These are phyloP conservation scores for Magnolia changhungtana DNA, from an alignment of 164 flowering plant species.

Conservation along the genomic window DNA sequence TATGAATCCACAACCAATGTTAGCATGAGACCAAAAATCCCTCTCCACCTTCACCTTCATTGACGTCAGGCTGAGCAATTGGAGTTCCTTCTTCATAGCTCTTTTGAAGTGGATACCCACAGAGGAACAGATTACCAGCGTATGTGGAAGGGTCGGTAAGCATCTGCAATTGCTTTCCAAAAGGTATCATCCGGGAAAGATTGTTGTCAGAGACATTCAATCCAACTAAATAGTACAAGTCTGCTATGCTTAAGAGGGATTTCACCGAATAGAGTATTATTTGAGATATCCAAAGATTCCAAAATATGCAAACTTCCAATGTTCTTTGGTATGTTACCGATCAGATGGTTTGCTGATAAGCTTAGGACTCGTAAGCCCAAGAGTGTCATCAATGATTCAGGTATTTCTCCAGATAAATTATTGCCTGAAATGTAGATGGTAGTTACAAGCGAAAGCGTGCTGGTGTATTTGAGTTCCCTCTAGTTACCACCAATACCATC, in stretches of 20 bases:
- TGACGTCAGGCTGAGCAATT: neutral
- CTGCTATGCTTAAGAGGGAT: constrained; percentile 18
- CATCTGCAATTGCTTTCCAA: neutral
- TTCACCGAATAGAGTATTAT: constrained; percentile 26
- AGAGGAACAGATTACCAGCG: neutral
- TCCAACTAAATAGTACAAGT: neutral
- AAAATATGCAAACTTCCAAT: neutral
- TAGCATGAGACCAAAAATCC: neutral
- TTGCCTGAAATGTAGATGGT: constrained; percentile 19
- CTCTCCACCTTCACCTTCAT: neutral
- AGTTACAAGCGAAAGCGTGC: constrained; percentile 10
- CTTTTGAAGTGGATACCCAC: neutral
- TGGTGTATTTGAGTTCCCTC: constrained; percentile 3
- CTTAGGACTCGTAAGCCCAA: neutral
- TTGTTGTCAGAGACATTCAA: neutral
- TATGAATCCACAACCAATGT: neutral
- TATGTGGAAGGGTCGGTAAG: neutral
- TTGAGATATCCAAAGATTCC: constrained; percentile 28
- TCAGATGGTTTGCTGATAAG: neutral
- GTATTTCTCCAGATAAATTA: constrained; percentile 7
- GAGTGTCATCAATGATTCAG: neutral
- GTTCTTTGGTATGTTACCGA: neutral
- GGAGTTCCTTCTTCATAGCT: neutral
- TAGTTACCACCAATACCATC: constrained; percentile 2
- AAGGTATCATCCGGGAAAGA: neutral